Evolutionary conservation across 805 yeast genomes (phyloP), one percentile per base, ranked within the genome.

Genomic region (Starmerella stigmatis): DNA sequence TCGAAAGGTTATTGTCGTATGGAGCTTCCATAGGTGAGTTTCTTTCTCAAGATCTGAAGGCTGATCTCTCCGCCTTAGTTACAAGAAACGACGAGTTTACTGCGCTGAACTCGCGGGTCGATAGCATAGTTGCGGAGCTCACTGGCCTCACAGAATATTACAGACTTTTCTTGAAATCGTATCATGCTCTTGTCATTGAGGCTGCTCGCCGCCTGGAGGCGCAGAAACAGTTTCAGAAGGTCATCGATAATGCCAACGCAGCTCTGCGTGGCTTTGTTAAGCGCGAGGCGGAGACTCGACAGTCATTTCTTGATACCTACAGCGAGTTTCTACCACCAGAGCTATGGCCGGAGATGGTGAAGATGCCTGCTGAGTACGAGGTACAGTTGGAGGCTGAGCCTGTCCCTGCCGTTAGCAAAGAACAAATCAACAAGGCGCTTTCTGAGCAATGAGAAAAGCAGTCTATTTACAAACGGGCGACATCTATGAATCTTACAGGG

Each of bases 301-400:
- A 63, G 16, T 44, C 55, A 10, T 80, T 80, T 51, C 50, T 76
- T 36, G 51, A 57, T 2, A 57, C 62, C 5, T 67, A 77, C 60
- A 80, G 79, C 0, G 72, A 71, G 32, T 79, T 60, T 50, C 61
- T 80, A 12, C 88, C 88, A 0, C 65, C 60, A 36, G 74, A 73
- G 48, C 61, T 75, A 3, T 74, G 76, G 76, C 63, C 68, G 1
- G 69, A 69, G 3, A 60, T 70, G 31, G 61, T 64, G 28, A 69
- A 57, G 48, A 47, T 52, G n/a, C 66, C 66, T 5, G 32, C 28
- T 17, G 50, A 53, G 27, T 63, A 59, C 22, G 46, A 53, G 20
- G 47, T 64, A 19, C 28, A 32, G 16, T 32, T 45, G 11, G 51
- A 47, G 10, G 39, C 44, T 3, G 51, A 52, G 16, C 28, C 31